Evolutionary conservation across 768 basidiomycete species (phyloP).

Genomic region (Asterophora lycoperdoides): DNA sequence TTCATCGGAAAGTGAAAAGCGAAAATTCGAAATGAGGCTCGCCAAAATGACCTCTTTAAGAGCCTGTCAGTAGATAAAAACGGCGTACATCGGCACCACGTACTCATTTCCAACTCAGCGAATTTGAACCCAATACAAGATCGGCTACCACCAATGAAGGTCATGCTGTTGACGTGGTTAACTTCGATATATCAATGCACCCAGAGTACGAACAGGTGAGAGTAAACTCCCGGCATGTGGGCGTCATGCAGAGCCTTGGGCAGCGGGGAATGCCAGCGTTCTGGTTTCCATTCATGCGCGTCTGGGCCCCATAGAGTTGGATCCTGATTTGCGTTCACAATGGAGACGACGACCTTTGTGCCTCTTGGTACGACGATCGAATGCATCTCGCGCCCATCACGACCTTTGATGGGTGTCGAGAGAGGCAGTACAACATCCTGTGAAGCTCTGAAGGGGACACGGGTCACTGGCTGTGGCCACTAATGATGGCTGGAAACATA

Average conservation of each 20-base stretch:
- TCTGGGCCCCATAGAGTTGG: constrained; percentile 45
- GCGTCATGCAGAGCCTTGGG: constrained; percentile 34
- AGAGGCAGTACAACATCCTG: constrained; percentile 1
- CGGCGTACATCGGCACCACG: background rate
- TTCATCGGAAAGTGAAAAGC: constrained; percentile 14
- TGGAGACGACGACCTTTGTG: constrained; percentile 6
- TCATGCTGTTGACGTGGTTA: constrained; percentile 22
- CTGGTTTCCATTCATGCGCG: constrained; percentile 47
- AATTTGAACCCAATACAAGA: constrained; percentile 40
- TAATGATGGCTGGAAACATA: background rate
- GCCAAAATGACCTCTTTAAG: background rate
- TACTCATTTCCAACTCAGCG: background rate
- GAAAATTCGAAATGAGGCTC: constrained; percentile 23
- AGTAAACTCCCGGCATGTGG: constrained; percentile 41
- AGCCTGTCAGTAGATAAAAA: background rate
- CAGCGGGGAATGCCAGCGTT: constrained; percentile 41
- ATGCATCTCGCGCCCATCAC: constrained; percentile 2
- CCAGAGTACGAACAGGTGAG: constrained; percentile 30
- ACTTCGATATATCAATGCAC: background rate
- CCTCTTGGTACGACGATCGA: background rate
- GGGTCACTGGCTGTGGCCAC: background rate
- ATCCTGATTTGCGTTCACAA: constrained; percentile 36
- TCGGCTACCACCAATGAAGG: constrained; percentile 31
- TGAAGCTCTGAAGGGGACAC: background rate
- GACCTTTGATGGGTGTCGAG: background rate